Base-by-base conservation (phyloP, 331 rosid species). In the Erythrophleum ivorense region DNA sequence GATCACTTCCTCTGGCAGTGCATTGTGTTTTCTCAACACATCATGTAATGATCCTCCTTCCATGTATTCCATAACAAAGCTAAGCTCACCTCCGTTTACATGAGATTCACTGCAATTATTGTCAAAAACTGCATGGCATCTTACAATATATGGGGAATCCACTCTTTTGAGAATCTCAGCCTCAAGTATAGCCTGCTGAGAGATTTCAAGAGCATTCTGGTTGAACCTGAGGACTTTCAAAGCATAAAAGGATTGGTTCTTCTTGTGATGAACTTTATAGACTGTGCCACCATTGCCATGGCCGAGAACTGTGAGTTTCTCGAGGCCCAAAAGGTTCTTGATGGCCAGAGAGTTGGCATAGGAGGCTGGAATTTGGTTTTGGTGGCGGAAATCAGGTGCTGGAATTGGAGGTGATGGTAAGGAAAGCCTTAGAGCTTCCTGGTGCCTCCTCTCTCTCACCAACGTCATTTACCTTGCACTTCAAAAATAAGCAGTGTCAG, bases 1-100 rank as follows among this genome's bases (percentile, higher is more conserved):
- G 15, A 91, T 89, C 48, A 75, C 85, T 6, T 82, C 77, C 78
- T 91, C 95, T 0, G 88, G 68, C 6, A 92, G 62, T 58, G 84
- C 85, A 29, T 40, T 84, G 9, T 78, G 84, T 5, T 78, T 18
- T 67, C 41, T 19, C 52, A 92, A 46, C 18, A 90, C 74, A 29
- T 92, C 95, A 2, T 82, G 85, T 57, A 92, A 53, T 0, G 95
- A 92, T 2, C 95, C 93, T 57, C 87, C 84, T 77, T 83, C 87
- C 95, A 91, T 89, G 79, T 89, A 88, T 79, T 92, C 97, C 90
- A 92, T 83, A 1, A 88, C 82, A 77, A 89, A 86, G 76, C 90
- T 84, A 19, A 89, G 29, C n/a, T 53, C 57, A 1, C 18, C 55
- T 10, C 18, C 67, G 21, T 76, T 85, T 1, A 52, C 70, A 14